These are phyloP conservation scores for Coelastrella sp. DNA, from an alignment of 139 green algal genomes.

Conservation along the genomic window DNA sequence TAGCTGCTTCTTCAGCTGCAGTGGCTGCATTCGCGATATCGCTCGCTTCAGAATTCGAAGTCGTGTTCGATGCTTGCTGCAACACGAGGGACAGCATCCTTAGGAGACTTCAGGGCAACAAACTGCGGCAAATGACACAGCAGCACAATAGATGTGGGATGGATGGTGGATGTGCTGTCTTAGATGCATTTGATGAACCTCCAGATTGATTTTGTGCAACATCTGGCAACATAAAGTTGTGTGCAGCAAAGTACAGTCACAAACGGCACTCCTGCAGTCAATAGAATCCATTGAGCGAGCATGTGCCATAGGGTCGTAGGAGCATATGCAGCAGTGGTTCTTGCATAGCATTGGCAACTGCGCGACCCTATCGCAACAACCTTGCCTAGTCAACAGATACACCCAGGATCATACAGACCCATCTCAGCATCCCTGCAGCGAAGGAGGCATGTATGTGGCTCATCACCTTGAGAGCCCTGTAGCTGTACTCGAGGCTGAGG, in stretches of 20 bases:
- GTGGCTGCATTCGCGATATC: not conserved
- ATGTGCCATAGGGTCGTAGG: too few species aligned
- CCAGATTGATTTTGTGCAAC: too few species aligned
- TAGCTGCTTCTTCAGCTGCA: not conserved
- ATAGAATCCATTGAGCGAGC: too few species aligned
- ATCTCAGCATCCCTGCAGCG: not conserved
- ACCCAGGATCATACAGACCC: not conserved
- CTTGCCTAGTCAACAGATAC: too few species aligned
- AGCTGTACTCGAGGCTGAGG: slow-evolving; percentile 37
- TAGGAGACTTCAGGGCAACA: slow-evolving; percentile 42
- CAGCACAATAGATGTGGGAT: not conserved
- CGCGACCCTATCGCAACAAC: too few species aligned
- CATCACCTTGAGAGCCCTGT: slow-evolving; percentile 16
- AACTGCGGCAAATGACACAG: slow-evolving; percentile 18
- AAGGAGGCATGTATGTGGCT: not conserved
- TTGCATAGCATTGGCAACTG: too few species aligned
- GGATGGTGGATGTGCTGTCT: not conserved
- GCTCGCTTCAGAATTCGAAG: slow-evolving; percentile 1
- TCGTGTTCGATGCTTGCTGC: slow-evolving; percentile 39
- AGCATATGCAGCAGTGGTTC: too few species aligned
- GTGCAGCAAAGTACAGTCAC: too few species aligned
- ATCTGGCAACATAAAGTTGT: too few species aligned
- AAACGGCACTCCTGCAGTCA: too few species aligned
- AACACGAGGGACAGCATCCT: slow-evolving; percentile 8
- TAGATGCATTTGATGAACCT: too few species aligned